Conservation (phyloP, 139 green algal species). For the Marvania coccoides region DNA sequence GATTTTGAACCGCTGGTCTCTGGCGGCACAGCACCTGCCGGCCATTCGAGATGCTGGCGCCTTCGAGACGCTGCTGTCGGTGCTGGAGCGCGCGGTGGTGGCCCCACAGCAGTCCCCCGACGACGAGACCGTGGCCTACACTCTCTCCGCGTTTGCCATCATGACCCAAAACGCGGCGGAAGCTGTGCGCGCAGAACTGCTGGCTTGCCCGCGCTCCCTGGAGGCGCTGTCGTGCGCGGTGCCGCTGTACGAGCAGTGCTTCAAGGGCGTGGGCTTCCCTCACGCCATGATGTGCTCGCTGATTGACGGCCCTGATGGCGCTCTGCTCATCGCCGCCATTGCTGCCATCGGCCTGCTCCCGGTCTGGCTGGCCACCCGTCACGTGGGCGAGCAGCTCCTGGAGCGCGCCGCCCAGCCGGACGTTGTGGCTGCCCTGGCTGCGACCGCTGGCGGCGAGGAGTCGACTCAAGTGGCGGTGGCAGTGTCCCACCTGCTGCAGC, state of each 20-base stretch:
- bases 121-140: background rate
- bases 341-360: background rate
- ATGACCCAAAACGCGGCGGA: background rate
- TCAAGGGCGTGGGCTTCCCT: background rate
- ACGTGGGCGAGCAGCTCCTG: background rate
- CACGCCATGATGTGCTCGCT: background rate
- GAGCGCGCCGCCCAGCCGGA: background rate
- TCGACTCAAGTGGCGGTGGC: background rate
- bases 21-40: background rate
- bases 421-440: background rate
- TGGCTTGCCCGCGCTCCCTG: background rate
- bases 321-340: background rate
- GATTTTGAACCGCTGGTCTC: conserved; percentile 8
- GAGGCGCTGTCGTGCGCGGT: background rate
- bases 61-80: background rate
- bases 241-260: background rate
- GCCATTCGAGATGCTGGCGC: background rate
- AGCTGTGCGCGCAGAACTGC: background rate
- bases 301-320: background rate
- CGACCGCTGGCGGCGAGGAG: background rate
- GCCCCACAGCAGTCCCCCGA: background rate
- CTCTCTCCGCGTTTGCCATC: conserved; percentile 4
- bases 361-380: background rate
- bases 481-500: background rate
- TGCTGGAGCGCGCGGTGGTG: background rate